These are phyloP conservation scores for Articulospora tetracladia DNA, from an alignment of 495 filamentous ascomycete species.

Conservation along the genomic window DNA sequence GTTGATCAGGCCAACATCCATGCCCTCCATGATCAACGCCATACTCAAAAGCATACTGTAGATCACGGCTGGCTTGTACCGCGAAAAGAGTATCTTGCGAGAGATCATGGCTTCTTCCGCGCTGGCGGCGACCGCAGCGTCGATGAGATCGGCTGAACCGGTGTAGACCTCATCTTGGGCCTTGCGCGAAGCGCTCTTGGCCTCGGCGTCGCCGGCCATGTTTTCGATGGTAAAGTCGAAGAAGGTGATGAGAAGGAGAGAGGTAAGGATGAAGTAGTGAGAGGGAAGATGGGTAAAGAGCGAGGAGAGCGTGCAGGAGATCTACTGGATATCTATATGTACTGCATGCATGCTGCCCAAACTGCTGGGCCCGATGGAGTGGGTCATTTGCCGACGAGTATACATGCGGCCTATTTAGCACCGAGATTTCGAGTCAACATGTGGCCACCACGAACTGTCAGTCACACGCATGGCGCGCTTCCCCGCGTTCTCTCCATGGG, in stretches of 20 bases:
- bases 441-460: neutral
- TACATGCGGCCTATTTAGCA: too few species aligned
- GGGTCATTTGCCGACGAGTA: neutral
- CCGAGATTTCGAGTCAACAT: neutral
- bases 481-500: neutral
- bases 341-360: too few species aligned
- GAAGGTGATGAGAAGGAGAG: neutral
- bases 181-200: neutral
- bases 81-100: conserved; percentile 25
- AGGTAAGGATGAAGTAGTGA: neutral
- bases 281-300: too few species aligned
- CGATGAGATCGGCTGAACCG: neutral
- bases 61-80: conserved; percentile 45
- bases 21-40: conserved; percentile 59
- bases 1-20: conserved; percentile 51
- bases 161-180: neutral
- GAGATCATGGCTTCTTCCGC: conserved; percentile 48
- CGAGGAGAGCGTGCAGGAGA: too few species aligned
- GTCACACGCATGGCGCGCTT: neutral
- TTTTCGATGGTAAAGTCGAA: neutral
- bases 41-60: conserved; percentile 55
- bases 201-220: neutral
- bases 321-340: too few species aligned
- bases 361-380: neutral
- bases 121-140: neutral